Percentiles rank a stretch among this genome's conserved stretches.
phyloP scores from a whole-genome alignment of 2,329 filamentous ascomycete species.

The Paraphaeosphaeria minitans region DNA sequence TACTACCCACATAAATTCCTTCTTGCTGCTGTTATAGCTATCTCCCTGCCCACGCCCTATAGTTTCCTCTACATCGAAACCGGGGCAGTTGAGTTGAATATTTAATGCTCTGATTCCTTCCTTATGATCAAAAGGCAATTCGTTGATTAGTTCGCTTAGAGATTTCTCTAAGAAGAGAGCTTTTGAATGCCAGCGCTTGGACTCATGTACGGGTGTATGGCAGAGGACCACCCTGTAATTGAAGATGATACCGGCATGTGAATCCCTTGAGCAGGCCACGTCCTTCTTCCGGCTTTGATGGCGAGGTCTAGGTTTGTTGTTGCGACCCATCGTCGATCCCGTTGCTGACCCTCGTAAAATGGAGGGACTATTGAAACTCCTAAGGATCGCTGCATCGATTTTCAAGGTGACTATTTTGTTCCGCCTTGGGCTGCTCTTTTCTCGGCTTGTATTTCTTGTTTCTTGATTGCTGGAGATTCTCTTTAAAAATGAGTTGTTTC shows the following conservation, averaged over 20 bases:
- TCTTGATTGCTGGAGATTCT: slow-evolving; percentile 12
- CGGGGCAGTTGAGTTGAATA: slow-evolving; percentile 8
- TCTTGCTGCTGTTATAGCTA: no score
- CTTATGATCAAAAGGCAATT: slow-evolving; percentile 9
- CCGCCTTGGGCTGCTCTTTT: background rate
- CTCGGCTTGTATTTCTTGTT: slow-evolving; percentile 15
- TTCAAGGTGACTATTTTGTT: slow-evolving; percentile 1
- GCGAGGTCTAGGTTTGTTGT: background rate
- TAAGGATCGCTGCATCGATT: background rate
- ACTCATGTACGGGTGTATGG: slow-evolving; percentile 3
- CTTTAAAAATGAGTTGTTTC: slow-evolving; percentile 9
- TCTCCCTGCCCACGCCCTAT: background rate
- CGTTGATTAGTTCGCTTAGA: slow-evolving; percentile 6
- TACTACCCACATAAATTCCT: no score
- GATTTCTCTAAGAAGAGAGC: slow-evolving; percentile 14
- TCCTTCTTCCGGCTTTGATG: background rate
- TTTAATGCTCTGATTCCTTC: slow-evolving; percentile 4
- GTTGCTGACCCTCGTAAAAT: background rate
- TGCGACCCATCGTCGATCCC: background rate
- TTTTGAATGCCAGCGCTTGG: slow-evolving; percentile 8
- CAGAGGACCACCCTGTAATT: slow-evolving; percentile 11
- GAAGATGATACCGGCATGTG: slow-evolving; percentile 7
- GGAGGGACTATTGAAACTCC: background rate
- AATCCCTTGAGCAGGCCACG: background rate
- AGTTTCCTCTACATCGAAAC: slow-evolving; percentile 1